Evolutionary conservation across 306 rosid genomes (phyloP).

Genomic region (Astragalus membranaceus): DNA sequence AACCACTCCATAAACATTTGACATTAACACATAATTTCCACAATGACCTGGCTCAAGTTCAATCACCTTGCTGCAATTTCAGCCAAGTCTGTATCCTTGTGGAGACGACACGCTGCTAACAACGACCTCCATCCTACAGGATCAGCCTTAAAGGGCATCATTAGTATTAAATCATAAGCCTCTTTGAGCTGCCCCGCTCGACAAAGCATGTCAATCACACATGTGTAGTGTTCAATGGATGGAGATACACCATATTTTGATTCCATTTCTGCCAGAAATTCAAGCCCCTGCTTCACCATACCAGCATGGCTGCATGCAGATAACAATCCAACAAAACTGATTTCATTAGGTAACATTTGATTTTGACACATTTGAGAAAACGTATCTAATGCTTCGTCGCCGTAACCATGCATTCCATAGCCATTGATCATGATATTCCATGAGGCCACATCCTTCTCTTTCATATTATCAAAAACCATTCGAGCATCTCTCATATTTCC

Average conservation of each 20-base stretch:
- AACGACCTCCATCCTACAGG: constrained; percentile 77
- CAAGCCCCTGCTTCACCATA: constrained; percentile 56
- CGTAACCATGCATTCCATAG: constrained; percentile 69
- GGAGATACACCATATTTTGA: constrained; percentile 51
- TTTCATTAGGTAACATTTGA: constrained; percentile 42
- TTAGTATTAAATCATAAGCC: constrained; percentile 46
- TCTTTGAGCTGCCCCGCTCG: constrained; percentile 59
- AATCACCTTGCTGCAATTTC: constrained; percentile 54
- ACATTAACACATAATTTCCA: constrained; percentile 74
- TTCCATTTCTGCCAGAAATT: constrained; percentile 50
- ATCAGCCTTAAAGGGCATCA: constrained; percentile 59
- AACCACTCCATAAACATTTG: constrained; percentile 57
- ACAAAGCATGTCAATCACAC: constrained; percentile 82
- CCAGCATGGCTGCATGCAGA: constrained; percentile 81
- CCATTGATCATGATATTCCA: constrained; percentile 91
- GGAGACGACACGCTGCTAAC: constrained; percentile 66
- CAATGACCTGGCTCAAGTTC: constrained; percentile 68
- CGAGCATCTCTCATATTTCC: constrained; percentile 71
- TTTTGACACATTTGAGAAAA: constrained; percentile 49
- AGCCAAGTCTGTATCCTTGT: constrained; percentile 58
- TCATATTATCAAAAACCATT: constrained; percentile 48
- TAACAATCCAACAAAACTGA: constrained; percentile 64
- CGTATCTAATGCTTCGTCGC: constrained; percentile 44
- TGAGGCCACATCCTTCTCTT: constrained; percentile 65
- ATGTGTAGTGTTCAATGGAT: constrained; percentile 75